Evolutionary conservation across 768 basidiomycete species (phyloP).

Genomic region (Termitomyces heimii): DNA sequence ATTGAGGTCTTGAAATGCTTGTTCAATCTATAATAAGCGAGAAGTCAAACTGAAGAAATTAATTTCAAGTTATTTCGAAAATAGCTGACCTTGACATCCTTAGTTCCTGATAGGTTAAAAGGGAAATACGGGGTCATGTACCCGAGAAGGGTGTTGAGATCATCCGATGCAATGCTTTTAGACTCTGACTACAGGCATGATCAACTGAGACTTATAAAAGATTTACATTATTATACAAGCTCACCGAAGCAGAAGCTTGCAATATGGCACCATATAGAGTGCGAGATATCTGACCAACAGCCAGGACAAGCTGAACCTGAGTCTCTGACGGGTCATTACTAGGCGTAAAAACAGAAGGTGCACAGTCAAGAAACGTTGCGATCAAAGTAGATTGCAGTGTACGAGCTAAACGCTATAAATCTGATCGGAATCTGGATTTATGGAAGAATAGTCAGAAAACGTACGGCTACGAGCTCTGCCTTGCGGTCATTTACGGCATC

Average conservation of each 20-base stretch:
- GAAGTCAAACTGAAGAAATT: not conserved
- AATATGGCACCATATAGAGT: constrained; percentile 56
- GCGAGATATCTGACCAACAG: constrained; percentile 50
- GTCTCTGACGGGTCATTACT: constrained; percentile 50
- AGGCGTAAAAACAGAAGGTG: constrained; percentile 76
- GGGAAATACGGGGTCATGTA: constrained; percentile 87
- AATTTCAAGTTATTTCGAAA: not conserved
- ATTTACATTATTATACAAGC: constrained; percentile 13
- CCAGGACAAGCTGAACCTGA: constrained; percentile 54
- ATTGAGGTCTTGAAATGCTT: constrained; percentile 64
- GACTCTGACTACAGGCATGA: constrained; percentile 17
- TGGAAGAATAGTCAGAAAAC: not conserved
- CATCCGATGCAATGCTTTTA: constrained; percentile 27
- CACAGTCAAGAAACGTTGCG: constrained; percentile 83
- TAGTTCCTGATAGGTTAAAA: constrained; percentile 41
- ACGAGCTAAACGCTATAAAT: constrained; percentile 55
- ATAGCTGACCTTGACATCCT: constrained; percentile 52
- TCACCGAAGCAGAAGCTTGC: constrained; percentile 32
- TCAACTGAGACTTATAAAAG: not conserved
- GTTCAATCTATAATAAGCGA: constrained; percentile 44
- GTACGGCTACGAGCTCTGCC: constrained; percentile 4
- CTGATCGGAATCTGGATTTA: not conserved
- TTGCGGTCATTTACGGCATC: not conserved
- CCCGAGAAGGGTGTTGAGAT: constrained; percentile 54
- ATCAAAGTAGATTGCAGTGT: constrained; percentile 75